Base-by-base conservation (phyloP, 371 early-diverging fungal species). In the Mucor velutinosus region DNA sequence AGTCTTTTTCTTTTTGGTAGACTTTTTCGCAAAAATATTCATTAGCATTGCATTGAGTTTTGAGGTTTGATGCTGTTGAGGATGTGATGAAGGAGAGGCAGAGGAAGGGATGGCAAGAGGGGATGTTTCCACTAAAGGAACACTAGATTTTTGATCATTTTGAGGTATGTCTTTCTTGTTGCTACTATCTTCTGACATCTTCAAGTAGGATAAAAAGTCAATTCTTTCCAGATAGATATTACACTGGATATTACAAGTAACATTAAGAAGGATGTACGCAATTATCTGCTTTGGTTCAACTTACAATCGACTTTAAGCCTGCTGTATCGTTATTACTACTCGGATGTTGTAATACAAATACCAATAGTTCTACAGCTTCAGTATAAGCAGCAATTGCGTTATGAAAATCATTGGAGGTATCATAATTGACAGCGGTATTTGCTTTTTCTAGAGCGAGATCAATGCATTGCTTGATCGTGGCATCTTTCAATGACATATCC, bases 381-480 rank as follows among this genome's bases (percentile, higher is more conserved):
- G 55, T 56, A 29, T 64, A 64, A 41, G 37, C 39, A 56, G 27
- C 32, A 41, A 64, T 39, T 4, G 56, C 64, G 10, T 37, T n/a
- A 37, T 53, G 41, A 21, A 64, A 25, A 30, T 41, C 64, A 37
- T 56, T 56, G 14, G 39, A 23, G 0, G 64, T 41, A 39, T 64
- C 64, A 29, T 64, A 41, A 25, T 39, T 39, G 1, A 64, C 64
- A 21, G 64, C 64, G 8, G 25, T 39, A 41, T 64, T 55, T n/a
- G 64, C 64, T 41, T 41, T 64, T 39, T 64, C 56, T 11, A 64
- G 11, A 27, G 64, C 64, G 8, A 29, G 15, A 56, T 64, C 64
- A 11, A 64, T 55, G 56, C 37, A 56, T 39, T 39, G 62, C 47
- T 45, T 41, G 62, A 61, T 61, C 45, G 45, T 2, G 0, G 7